Evolutionary conservation across 1,284 basidiomycete species (phyloP), one percentile per base, ranked within the genome.

Genomic region (Microbotryomycetes sp.): DNA sequence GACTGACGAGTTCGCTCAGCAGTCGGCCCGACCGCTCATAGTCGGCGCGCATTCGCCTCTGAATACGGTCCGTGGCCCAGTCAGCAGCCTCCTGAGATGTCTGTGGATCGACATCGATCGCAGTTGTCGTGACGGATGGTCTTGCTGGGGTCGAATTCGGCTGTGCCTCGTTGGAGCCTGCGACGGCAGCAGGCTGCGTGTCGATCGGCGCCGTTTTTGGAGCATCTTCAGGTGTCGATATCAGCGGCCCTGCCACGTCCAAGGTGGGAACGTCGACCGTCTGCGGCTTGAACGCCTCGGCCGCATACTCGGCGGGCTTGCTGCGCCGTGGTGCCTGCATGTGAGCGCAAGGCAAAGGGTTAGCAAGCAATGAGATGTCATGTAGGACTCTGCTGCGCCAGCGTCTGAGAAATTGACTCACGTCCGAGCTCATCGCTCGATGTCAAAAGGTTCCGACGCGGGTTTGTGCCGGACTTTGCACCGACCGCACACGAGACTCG

Each of bases 11-110:
- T 71, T 89, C 83, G 1, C 83, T 81, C 21, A 91, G 78, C 64
- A 85, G 82, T 52, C 82, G 70, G 21, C 86, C 80, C 6, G 84
- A 82, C 31, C 83, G 83, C 76, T 91, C 85, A 71, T 90, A 89
- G 71, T 91, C 87, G 16, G 86, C 87, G 52, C 80, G 78, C 56
- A 91, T 76, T 68, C 82, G 83, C 57, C 84, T 79, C 54, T 82
- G 81, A 21, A 86, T 79, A 57, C 86, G 82, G 58, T 81, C 80
- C 71, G 85, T 81, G 71, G 87, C 85, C 86, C 83, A 87, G 75
- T 81, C 78, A 51, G 78, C 73, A 4, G 88, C 73, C 63, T 83
- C 83, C 50, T 84, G 81, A 26, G 73, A 73, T 70, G 64, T 59
- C 28, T 46, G 13, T 5, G 59, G 57, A 28, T 58, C 64, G 50